Conservation (phyloP, 805 yeast species). For the Yarrowia yakushimensis region DNA sequence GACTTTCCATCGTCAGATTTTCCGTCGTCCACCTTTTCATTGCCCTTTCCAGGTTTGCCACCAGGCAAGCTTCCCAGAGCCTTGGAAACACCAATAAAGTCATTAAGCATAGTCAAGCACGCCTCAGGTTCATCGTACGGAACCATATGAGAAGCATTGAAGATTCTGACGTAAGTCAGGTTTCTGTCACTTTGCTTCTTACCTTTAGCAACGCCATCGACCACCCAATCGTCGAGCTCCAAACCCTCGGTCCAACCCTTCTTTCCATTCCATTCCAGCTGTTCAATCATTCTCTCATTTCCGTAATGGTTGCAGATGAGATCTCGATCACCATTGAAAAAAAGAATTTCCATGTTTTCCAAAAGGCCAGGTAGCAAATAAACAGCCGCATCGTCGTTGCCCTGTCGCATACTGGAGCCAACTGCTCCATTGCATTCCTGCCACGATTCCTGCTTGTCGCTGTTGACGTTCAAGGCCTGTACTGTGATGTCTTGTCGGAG, state of each 20-base stretch:
- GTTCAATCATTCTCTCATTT: constrained; percentile 59
- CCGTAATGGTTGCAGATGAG: constrained; percentile 83
- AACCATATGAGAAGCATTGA: constrained; percentile 88
- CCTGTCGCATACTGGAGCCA: constrained; percentile 48
- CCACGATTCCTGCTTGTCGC: constrained; percentile 52
- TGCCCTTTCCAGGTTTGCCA: not conserved
- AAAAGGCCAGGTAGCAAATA: constrained; percentile 64
- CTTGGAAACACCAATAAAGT: constrained; percentile 34
- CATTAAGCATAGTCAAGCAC: constrained; percentile 67
- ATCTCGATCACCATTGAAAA: constrained; percentile 87
- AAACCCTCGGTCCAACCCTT: constrained; percentile 35
- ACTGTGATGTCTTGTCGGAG: constrained; percentile 47
- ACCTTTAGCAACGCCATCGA: constrained; percentile 46
- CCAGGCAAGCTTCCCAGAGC: constrained; percentile 5
- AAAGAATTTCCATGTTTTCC: constrained; percentile 53
- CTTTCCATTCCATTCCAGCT: constrained; percentile 61
- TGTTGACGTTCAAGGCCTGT: constrained; percentile 48
- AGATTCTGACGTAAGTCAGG: constrained; percentile 69
- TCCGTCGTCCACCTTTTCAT: not conserved
- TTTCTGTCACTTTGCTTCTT: constrained; percentile 56
- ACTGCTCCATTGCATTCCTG: constrained; percentile 71
- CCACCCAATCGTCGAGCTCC: constrained; percentile 45
- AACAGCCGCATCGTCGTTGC: constrained; percentile 56
- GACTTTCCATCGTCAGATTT: not conserved
- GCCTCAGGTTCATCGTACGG: constrained; percentile 74